Percentiles rank a stretch among this genome's conserved stretches.
Conservation (phyloP, 176 grass and related monocot genomes). For the Hyparrhenia diplandra region DNA sequence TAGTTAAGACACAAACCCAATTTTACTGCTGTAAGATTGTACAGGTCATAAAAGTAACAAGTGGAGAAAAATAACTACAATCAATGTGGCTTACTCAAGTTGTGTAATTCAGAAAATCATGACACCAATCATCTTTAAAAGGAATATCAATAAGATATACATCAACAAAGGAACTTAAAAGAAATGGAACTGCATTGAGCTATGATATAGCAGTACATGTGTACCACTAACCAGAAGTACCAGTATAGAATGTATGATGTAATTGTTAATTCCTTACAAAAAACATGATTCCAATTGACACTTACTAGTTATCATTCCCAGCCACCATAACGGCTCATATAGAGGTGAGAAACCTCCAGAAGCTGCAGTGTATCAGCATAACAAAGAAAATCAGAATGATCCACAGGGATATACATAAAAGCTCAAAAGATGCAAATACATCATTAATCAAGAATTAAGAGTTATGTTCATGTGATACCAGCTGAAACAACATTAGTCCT, state of each 20-base stretch:
- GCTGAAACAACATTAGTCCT: neutral
- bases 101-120: neutral
- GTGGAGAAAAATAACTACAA: neutral
- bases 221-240: neutral
- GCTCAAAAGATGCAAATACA: neutral
- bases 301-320: conserved; percentile 92
- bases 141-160: neutral
- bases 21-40: neutral
- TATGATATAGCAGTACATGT: conserved; percentile 1
- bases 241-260: neutral
- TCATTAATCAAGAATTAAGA: conserved; percentile 1
- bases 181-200: neutral
- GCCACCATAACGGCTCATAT: conserved; percentile 77
- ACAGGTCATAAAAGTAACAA: neutral
- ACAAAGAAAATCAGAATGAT: conserved; percentile 17
- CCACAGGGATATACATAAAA: conserved; percentile 7
- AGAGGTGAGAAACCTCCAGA: conserved; percentile 74
- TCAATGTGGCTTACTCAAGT: neutral
- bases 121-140: conserved; percentile 7
- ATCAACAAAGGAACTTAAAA: neutral
- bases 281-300: neutral
- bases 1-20: neutral
- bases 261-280: neutral
- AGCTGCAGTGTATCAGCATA: conserved; percentile 35
- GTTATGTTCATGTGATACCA: neutral